A percentile compares a stretch with the other conserved stretches of the same genome.
Conservation (phyloP, 495 filamentous ascomycete species). For the Aspergillus steynii region DNA sequence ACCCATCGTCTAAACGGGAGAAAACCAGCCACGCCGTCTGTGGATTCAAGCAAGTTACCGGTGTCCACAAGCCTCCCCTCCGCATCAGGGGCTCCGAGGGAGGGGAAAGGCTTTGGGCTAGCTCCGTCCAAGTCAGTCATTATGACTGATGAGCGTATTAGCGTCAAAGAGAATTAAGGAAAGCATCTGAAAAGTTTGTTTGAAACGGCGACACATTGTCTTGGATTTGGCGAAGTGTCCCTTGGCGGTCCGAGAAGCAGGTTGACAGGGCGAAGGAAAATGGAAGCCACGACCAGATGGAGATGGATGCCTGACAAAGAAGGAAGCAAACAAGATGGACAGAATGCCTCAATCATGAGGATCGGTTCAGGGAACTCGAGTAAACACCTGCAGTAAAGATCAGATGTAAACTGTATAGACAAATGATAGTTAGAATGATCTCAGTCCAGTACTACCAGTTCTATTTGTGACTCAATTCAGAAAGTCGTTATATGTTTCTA, state of each 20-base stretch:
- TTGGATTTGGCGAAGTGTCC: background rate
- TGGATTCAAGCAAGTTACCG: slow-evolving; percentile 7
- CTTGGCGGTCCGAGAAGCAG: background rate
- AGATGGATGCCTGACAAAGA: background rate
- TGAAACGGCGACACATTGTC: background rate
- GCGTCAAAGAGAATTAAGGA: background rate
- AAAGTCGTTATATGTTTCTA: no score
- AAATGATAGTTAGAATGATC: no score
- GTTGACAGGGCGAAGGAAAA: background rate
- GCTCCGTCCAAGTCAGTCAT: slow-evolving; percentile 20
- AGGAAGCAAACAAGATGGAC: background rate
- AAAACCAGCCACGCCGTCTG: slow-evolving; percentile 12
- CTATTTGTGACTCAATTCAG: no score
- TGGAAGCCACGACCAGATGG: background rate
- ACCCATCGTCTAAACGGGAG: slow-evolving; percentile 57
- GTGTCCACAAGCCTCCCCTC: background rate
- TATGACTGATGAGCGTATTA: background rate
- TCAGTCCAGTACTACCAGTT: no score
- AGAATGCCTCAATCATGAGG: background rate
- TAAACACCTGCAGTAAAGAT: no score
- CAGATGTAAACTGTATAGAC: no score
- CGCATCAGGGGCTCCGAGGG: slow-evolving; percentile 6
- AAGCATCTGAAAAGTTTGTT: background rate
- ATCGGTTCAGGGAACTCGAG: no score
- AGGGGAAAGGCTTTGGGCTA: slow-evolving; percentile 1